Evolutionary conservation across 306 rosid genomes (phyloP).

Genomic region (Fagus sylvatica): DNA sequence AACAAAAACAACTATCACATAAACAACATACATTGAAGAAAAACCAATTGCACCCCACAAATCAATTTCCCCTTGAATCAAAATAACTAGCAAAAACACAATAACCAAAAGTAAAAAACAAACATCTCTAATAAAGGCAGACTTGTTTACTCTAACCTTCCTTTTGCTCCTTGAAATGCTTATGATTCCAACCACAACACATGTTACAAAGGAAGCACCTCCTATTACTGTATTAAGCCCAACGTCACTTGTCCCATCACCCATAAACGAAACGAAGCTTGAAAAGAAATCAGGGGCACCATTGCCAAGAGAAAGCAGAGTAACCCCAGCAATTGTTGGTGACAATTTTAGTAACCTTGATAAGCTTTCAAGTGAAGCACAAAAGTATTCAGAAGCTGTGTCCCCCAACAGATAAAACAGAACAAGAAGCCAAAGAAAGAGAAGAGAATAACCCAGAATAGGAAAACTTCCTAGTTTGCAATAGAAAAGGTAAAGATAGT

Average conservation of each 20-base stretch:
- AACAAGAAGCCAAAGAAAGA: slow-evolving; percentile 52
- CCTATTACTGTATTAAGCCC: slow-evolving; percentile 52
- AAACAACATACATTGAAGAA: slow-evolving; percentile 40
- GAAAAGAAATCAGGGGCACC: slow-evolving; percentile 57
- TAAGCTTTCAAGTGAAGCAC: slow-evolving; percentile 52
- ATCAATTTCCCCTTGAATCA: slow-evolving; percentile 41
- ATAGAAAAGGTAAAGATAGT: slow-evolving; percentile 54
- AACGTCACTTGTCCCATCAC: slow-evolving; percentile 38
- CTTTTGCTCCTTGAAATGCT: slow-evolving; percentile 36
- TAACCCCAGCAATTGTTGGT: slow-evolving; percentile 61
- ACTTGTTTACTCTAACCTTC: slow-evolving; percentile 29
- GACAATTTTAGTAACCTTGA: slow-evolving; percentile 46
- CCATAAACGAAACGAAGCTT: slow-evolving; percentile 44
- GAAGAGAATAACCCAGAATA: slow-evolving; percentile 37
- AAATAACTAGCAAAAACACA: slow-evolving; percentile 27
- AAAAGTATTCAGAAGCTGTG: slow-evolving; percentile 58
- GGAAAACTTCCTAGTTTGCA: slow-evolving; percentile 50
- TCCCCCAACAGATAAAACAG: slow-evolving; percentile 50
- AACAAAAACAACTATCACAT: slow-evolving; percentile 50
- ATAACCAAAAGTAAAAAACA: slow-evolving; percentile 49
- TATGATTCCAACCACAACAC: slow-evolving; percentile 51
- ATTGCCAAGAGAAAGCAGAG: slow-evolving; percentile 59
- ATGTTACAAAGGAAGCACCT: slow-evolving; percentile 54
- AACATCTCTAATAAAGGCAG: slow-evolving; percentile 48
- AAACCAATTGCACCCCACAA: slow-evolving; percentile 44